phyloP scores from a whole-genome alignment of 1,139 yeast species.

The Hyphopichia burtonii region DNA sequence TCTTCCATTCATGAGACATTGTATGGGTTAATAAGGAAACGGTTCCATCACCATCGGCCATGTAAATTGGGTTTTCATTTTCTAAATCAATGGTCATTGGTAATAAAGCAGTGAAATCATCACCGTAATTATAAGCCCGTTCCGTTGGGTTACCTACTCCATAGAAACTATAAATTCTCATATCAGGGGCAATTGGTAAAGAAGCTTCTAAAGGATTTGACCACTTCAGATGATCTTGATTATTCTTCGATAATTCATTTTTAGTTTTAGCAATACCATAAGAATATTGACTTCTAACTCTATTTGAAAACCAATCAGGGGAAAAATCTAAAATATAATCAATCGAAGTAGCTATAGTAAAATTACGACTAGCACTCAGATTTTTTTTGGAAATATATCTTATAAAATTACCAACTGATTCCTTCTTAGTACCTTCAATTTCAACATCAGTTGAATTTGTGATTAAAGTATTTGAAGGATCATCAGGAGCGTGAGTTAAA shows the following conservation, averaged over 20 bases:
- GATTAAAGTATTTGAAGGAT: constrained; percentile 36
- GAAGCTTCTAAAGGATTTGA: constrained; percentile 88
- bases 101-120: constrained; percentile 56
- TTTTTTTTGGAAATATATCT: constrained; percentile 47
- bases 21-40: constrained; percentile 82
- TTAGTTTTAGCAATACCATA: constrained; percentile 67
- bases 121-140: constrained; percentile 78
- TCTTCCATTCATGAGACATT: constrained; percentile 82
- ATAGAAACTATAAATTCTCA: constrained; percentile 86
- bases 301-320: constrained; percentile 71
- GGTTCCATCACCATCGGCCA: constrained; percentile 97
- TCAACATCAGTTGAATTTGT: constrained; percentile 20
- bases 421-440: constrained; percentile 32
- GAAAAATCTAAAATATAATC: constrained; percentile 62
- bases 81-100: constrained; percentile 69
- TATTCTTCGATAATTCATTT: constrained; percentile 60
- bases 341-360: constrained; percentile 66
- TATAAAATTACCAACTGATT: constrained; percentile 74
- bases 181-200: constrained; percentile 88
- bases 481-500: constrained; percentile 59
- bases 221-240: constrained; percentile 78
- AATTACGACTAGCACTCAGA: constrained; percentile 29
- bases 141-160: constrained; percentile 97
- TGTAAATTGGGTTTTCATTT: constrained; percentile 56
- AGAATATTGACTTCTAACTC: constrained; percentile 72